Conservation (phyloP, 306 rosid genomes). For the Hippophae tibetana region DNA sequence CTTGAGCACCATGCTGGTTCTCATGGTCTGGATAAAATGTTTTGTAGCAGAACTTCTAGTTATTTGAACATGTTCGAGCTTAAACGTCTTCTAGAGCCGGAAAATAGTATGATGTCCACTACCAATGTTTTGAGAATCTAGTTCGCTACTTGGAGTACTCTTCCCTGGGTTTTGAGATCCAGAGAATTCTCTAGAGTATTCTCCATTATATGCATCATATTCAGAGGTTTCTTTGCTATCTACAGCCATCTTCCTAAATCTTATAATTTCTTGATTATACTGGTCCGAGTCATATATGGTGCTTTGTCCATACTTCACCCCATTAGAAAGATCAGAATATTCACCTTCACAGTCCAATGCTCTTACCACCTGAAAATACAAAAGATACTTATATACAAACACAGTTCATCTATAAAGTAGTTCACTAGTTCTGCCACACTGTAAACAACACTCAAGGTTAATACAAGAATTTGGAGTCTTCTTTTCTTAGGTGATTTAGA, state of each 20-base stretch:
- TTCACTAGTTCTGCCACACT: no score
- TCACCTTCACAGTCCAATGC: conserved; percentile 63
- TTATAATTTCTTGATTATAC: conserved; percentile 50
- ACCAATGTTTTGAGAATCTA: conserved; percentile 36
- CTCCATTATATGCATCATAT: conserved; percentile 32
- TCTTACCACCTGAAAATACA: conserved; percentile 57
- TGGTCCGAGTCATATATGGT: conserved; percentile 57
- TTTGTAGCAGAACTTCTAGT: neutral
- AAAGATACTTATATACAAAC: neutral
- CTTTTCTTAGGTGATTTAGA: no score
- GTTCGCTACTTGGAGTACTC: conserved; percentile 34
- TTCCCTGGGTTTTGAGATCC: conserved; percentile 23
- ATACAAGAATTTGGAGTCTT: no score
- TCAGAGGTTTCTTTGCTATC: conserved; percentile 40
- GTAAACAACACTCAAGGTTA: no score
- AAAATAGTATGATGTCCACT: neutral
- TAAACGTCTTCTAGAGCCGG: neutral
- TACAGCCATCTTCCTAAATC: conserved; percentile 50
- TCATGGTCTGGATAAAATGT: neutral
- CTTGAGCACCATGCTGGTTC: conserved; percentile 2
- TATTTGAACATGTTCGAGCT: neutral
- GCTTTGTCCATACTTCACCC: conserved; percentile 84
- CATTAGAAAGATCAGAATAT: conserved; percentile 64
- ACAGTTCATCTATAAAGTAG: no score
- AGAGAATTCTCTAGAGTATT: conserved; percentile 35